phyloP scores from a whole-genome alignment of 2,329 filamentous ascomycete species.

The Stemphylium vesicarium region DNA sequence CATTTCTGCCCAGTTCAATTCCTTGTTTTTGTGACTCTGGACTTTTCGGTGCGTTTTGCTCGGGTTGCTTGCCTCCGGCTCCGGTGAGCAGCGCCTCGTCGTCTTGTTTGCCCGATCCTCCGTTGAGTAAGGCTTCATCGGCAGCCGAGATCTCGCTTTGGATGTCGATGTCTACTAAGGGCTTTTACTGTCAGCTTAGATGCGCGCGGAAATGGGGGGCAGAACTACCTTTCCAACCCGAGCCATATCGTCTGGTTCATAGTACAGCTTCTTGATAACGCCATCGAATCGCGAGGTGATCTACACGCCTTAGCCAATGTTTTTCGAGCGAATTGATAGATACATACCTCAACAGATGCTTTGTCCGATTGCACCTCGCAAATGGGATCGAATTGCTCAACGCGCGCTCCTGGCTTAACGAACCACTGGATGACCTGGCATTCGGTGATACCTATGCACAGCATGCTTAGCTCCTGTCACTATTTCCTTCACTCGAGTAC shows the following conservation, averaged over 20 bases:
- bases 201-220: neutral
- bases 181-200: constrained; percentile 55
- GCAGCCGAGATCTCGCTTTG: constrained; percentile 74
- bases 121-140: constrained; percentile 55
- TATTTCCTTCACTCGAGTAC: constrained; percentile 20
- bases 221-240: constrained; percentile 75
- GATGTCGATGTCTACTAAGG: constrained; percentile 94
- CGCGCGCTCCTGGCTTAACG: constrained; percentile 90
- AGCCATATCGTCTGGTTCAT: constrained; percentile 94
- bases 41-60: constrained; percentile 14
- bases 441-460: constrained; percentile 81
- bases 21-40: constrained; percentile 26
- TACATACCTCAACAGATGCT: constrained; percentile 67
- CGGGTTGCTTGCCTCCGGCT: constrained; percentile 26
- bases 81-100: constrained; percentile 7
- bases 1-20: constrained; percentile 42
- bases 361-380: constrained; percentile 99
- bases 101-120: constrained; percentile 37
- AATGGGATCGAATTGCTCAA: constrained; percentile 97
- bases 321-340: neutral
- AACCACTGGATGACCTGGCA: constrained; percentile 99
- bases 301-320: constrained; percentile 52
- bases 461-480: constrained; percentile 7
- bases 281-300: constrained; percentile 96
- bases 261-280: constrained; percentile 94